Conservation (phyloP, 164 flowering plant genomes). For the Vitis rupestris region DNA sequence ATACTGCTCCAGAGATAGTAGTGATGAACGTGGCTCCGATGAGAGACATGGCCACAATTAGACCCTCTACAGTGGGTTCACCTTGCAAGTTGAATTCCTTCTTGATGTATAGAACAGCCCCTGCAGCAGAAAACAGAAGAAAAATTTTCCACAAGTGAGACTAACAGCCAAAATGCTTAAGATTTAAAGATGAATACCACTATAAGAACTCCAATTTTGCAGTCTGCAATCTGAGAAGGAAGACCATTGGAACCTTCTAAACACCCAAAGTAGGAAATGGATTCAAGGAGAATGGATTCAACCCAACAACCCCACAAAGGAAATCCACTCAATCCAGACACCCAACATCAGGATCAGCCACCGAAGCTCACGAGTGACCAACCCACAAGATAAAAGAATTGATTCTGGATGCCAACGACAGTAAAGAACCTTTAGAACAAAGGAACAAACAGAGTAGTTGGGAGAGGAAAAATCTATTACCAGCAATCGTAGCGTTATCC, state of each 20-base stretch:
- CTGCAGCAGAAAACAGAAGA: constrained; percentile 24
- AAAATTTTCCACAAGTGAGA: not conserved
- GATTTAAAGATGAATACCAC: not conserved
- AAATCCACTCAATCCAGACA: not conserved
- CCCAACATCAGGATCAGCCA: no score
- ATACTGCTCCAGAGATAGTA: constrained; percentile 46
- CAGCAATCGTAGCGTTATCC: constrained; percentile 98
- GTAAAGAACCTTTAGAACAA: not conserved
- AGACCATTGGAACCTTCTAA: no score
- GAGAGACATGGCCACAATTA: constrained; percentile 60
- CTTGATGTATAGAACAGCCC: constrained; percentile 59
- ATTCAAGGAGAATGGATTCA: no score
- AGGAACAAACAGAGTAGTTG: not conserved
- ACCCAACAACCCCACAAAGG: not conserved
- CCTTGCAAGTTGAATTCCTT: constrained; percentile 43
- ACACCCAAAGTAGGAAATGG: no score
- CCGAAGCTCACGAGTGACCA: no score
- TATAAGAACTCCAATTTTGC: no score
- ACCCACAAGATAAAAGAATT: not conserved
- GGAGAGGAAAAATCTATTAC: constrained; percentile 26
- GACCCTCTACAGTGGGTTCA: constrained; percentile 54
- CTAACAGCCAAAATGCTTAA: not conserved
- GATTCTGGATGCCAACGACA: not conserved
- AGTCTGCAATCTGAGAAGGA: no score
- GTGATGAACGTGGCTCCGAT: constrained; percentile 58